Percentiles rank a stretch among this genome's conserved stretches.
These are phyloP conservation scores for Colletotrichum cereale DNA, from an alignment of 2,329 filamentous ascomycete genomes.

Conservation along the genomic window DNA sequence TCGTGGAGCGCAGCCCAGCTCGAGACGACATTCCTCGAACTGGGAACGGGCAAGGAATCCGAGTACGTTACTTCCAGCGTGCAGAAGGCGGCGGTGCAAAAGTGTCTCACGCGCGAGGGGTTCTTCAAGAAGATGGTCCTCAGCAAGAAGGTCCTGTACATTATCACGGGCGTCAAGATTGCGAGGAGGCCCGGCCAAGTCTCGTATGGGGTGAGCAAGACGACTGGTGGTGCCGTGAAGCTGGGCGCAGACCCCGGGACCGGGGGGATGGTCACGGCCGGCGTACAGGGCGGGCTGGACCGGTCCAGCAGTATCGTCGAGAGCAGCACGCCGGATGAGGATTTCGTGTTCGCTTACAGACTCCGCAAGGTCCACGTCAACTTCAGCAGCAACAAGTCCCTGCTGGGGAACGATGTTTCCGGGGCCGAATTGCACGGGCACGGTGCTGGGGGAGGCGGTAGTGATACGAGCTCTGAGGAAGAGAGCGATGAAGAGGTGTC, in stretches of 20 bases:
- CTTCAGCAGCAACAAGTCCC: slow-evolving; percentile 8
- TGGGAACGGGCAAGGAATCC: slow-evolving; percentile 7
- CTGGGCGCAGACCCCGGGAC: slow-evolving; percentile 18
- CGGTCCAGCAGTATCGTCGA: neutral
- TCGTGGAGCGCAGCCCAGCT: slow-evolving; percentile 15
- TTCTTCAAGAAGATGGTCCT: neutral
- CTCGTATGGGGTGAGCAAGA: neutral
- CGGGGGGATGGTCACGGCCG: neutral
- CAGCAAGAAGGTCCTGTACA: slow-evolving; percentile 6
- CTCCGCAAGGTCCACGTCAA: slow-evolving; percentile 15
- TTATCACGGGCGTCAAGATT: slow-evolving; percentile 19
- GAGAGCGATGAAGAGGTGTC: slow-evolving; percentile 5
- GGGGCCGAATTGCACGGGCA: slow-evolving; percentile 8
- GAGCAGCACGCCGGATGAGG: slow-evolving; percentile 1
- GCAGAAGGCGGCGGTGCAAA: neutral
- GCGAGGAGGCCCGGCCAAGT: slow-evolving; percentile 2
- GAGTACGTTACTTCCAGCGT: slow-evolving; percentile 11
- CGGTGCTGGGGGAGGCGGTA: neutral
- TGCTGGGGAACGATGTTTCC: neutral
- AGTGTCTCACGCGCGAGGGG: slow-evolving; percentile 2
- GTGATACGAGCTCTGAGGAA: neutral
- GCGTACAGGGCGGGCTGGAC: slow-evolving; percentile 2
- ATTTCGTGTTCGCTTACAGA: slow-evolving; percentile 28
- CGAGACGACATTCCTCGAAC: slow-evolving; percentile 11
- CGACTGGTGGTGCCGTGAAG: neutral